Conservation (phyloP, 2,329 filamentous ascomycete genomes). For the Lasiodiplodia gonubiensis region DNA sequence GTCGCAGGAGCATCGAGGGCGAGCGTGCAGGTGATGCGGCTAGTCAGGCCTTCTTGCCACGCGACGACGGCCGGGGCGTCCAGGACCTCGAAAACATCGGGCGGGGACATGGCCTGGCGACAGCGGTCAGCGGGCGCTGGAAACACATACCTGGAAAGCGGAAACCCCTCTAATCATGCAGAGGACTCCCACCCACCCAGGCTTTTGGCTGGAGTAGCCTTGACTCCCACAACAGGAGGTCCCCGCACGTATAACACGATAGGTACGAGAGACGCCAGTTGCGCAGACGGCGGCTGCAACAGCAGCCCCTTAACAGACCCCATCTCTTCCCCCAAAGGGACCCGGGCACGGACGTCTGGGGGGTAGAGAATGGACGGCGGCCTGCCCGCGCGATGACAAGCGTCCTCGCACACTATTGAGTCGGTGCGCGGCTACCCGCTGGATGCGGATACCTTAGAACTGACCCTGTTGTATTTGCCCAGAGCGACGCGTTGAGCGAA, state of each 20-base stretch:
- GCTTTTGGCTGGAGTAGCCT: background rate
- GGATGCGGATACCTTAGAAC: too few species aligned
- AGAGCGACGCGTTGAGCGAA: background rate
- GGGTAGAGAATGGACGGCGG: background rate
- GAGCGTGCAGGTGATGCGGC: background rate
- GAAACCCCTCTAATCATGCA: background rate
- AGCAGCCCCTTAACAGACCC: background rate
- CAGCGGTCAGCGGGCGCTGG: too few species aligned
- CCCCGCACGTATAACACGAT: background rate
- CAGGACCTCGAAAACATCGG: too few species aligned
- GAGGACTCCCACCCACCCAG: too few species aligned
- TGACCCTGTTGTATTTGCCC: background rate
- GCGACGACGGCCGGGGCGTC: too few species aligned
- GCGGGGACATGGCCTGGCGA: too few species aligned
- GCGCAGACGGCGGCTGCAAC: background rate
- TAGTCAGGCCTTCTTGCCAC: background rate
- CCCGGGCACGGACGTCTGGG: background rate
- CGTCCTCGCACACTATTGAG: background rate
- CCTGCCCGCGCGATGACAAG: background rate
- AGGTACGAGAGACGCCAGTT: too few species aligned
- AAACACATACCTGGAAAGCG: background rate
- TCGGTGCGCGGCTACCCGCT: background rate
- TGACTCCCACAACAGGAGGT: background rate
- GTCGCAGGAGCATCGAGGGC: background rate
- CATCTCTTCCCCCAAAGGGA: background rate